Percentiles rank a stretch among this genome's conserved stretches.
Conservation (phyloP, 306 rosid genomes). For the Trifolium dubium region DNA sequence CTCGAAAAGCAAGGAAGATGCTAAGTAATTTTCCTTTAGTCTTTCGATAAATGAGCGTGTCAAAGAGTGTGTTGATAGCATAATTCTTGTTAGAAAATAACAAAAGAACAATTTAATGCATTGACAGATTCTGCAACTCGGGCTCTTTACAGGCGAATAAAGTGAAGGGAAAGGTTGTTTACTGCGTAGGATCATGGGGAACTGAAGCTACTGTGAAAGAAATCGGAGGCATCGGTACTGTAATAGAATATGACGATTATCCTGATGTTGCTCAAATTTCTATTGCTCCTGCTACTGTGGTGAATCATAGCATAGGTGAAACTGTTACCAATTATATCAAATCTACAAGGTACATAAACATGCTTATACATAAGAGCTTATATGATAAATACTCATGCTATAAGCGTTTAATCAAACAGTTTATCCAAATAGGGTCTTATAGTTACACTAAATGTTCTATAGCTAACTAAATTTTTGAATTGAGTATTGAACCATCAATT, state of each 20-base stretch:
- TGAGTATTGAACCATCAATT: constrained; percentile 21
- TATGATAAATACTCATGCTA: background rate
- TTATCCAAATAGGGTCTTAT: background rate
- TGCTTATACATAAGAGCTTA: background rate
- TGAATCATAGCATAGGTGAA: constrained; percentile 53
- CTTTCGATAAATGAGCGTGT: background rate
- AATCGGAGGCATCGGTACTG: constrained; percentile 69
- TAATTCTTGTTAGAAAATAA: background rate
- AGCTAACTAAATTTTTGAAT: constrained; percentile 6
- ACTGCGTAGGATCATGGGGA: constrained; percentile 64
- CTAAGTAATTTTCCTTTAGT: constrained; percentile 49
- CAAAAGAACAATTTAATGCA: constrained; percentile 24
- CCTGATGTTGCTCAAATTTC: constrained; percentile 70
- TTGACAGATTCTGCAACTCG: constrained; percentile 44
- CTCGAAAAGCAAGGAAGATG: constrained; percentile 54
- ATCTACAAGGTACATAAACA: constrained; percentile 59
- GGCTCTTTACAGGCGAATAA: constrained; percentile 58
- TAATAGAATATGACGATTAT: constrained; percentile 56
- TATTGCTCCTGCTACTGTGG: constrained; percentile 83
- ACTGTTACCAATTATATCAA: constrained; percentile 54
- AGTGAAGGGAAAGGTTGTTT: constrained; percentile 70
- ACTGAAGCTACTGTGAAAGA: constrained; percentile 62
- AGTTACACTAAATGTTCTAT: constrained; percentile 1
- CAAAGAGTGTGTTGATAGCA: too few relatives aligned
- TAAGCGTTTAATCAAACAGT: background rate